Base-by-base conservation (phyloP, 1,284 basidiomycete species). In the Dichomitus squalens region DNA sequence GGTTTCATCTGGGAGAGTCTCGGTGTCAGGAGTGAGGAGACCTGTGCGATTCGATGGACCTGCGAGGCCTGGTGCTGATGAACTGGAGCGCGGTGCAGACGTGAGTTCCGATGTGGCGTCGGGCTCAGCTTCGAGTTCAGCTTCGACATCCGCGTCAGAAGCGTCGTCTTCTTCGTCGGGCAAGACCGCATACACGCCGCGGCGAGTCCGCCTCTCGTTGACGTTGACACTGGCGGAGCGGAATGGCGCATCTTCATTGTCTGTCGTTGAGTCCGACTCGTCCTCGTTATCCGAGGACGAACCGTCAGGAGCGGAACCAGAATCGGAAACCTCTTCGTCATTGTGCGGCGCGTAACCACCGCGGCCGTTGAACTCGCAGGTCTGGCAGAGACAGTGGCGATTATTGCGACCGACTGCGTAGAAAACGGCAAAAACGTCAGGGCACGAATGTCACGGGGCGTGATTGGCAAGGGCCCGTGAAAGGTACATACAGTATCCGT, bases 301-400 rank as follows among this genome's bases (percentile, higher is more conserved):
- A 27, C 56, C 57, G 39, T 52, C 55, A n/a, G 60, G 64, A 21
- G 63, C 60, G 4, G 64, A 63, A 14, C 66, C 70, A 6, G 72
- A 72, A 48, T 72, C 74, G 39, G 72, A 72, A 11, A 71, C 70
- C 50, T 81, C 82, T 43, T 82, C 79, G 55, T 85, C 82, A 74
- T 58, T 80, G 81, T 59, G 83, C 52, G 81, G 85, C 12, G 83
- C 81, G 68, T 92, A 93, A 33, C 90, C 92, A 27, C 93, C 93
- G 43, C 79, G 76, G 9, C 85, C 84, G 38, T 78, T 83, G 73
- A 81, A 82, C 75, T 96, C 93, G 76, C 94, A 96, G 1, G 91
- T 95, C 72, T 91, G 88, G 70, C 94, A 96, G 41, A 96, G 81
- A 73, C 94, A 96, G 68, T 93, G 87, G 9, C 87, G 81, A 70